Conservation (phyloP, 2,329 filamentous ascomycete species). For the Didymella exigua region DNA sequence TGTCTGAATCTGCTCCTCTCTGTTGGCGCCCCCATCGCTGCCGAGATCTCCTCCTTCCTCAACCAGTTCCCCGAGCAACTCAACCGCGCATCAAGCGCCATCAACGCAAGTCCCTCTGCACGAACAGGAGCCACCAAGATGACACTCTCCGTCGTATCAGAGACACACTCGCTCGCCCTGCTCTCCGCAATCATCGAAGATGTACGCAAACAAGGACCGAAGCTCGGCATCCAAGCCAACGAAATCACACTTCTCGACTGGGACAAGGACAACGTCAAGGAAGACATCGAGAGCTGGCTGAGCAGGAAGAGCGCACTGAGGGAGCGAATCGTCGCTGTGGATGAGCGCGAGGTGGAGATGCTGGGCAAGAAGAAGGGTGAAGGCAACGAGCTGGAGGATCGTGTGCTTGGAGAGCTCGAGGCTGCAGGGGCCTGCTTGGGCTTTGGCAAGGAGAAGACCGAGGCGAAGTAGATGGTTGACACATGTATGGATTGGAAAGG, state of each 20-base stretch:
- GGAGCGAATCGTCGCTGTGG: conserved; percentile 74
- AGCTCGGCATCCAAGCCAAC: conserved; percentile 57
- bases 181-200: conserved; percentile 74
- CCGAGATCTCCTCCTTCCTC: conserved; percentile 84
- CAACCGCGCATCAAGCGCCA: conserved; percentile 70
- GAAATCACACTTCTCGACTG: conserved; percentile 76
- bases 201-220: conserved; percentile 58
- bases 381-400: conserved; percentile 71
- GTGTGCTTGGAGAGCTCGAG: conserved; percentile 61
- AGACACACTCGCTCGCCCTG: conserved; percentile 79
- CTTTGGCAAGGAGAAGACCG: conserved; percentile 22
- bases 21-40: conserved; percentile 79
- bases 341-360: conserved; percentile 72
- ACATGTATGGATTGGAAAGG: not conserved
- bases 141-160: conserved; percentile 73
- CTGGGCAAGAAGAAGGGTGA: conserved; percentile 46
- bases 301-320: conserved; percentile 70
- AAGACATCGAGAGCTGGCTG: conserved; percentile 84
- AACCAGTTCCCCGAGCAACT: conserved; percentile 88
- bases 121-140: conserved; percentile 58
- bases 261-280: conserved; percentile 73
- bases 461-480: conserved; percentile 9
- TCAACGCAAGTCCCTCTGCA: conserved; percentile 60
- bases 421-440: conserved; percentile 47
- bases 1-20: conserved; percentile 85